phyloP scores from a whole-genome alignment of 306 rosid species.

The Lagenaria siceraria region DNA sequence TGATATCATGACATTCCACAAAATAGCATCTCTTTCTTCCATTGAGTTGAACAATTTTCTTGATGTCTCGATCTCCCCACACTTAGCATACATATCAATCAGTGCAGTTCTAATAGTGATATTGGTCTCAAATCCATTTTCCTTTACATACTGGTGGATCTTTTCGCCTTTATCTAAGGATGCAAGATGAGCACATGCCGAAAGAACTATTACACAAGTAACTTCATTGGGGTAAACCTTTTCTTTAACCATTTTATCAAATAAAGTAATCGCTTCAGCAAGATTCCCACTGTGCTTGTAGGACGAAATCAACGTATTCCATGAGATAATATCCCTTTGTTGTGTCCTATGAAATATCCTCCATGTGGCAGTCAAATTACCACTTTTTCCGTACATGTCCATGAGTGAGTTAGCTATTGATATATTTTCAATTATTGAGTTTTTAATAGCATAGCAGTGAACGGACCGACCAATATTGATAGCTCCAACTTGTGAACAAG shows the following conservation, averaged over 20 bases:
- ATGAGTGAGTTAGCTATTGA: slow-evolving; percentile 42
- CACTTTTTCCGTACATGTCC: slow-evolving; percentile 67
- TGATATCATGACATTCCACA: slow-evolving; percentile 32
- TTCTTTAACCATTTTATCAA: slow-evolving; percentile 38
- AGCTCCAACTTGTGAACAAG: slow-evolving; percentile 36
- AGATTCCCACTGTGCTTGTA: slow-evolving; percentile 28
- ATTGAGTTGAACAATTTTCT: slow-evolving; percentile 41
- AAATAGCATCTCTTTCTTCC: slow-evolving; percentile 41
- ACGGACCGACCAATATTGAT: slow-evolving; percentile 42
- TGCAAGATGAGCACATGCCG: slow-evolving; percentile 58
- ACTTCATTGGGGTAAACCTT: slow-evolving; percentile 37
- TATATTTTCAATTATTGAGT: slow-evolving; percentile 22
- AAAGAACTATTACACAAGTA: slow-evolving; percentile 45
- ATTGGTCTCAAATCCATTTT: slow-evolving; percentile 33
- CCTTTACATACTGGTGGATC: slow-evolving; percentile 36
- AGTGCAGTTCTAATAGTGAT: slow-evolving; percentile 51
- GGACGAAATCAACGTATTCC: slow-evolving; percentile 68
- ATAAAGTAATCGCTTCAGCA: slow-evolving; percentile 35
- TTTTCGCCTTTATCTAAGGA: slow-evolving; percentile 41
- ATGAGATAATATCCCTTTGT: slow-evolving; percentile 33
- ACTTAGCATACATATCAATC: slow-evolving; percentile 76
- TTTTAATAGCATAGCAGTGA: slow-evolving; percentile 44
- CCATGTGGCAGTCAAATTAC: slow-evolving; percentile 28
- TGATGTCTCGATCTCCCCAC: slow-evolving; percentile 55
- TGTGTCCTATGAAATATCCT: slow-evolving; percentile 30